A percentile compares a stretch with the other conserved stretches of the same genome.
These are phyloP conservation scores for Fomitopsis palustris DNA, from an alignment of 1,284 basidiomycete species.

Conservation along the genomic window DNA sequence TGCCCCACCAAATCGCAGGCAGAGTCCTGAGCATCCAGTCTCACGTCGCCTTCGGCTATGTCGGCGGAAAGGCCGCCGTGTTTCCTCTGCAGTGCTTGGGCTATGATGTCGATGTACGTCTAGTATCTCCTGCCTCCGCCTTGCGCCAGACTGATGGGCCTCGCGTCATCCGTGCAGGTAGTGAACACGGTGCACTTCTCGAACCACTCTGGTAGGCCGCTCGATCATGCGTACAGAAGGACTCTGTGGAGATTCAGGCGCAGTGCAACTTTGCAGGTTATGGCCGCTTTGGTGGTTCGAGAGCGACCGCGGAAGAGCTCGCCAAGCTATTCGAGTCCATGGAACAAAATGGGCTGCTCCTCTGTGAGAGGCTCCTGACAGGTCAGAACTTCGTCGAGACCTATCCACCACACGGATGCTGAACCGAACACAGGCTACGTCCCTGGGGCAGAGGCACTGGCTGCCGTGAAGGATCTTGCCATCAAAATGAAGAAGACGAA, in stretches of 20 bases:
- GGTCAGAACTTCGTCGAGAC: conserved; percentile 36
- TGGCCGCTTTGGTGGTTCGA: conserved; percentile 70
- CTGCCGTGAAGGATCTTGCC: conserved; percentile 64
- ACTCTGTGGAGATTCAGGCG: conserved; percentile 1
- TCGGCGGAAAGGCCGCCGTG: conserved; percentile 92
- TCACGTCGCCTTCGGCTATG: conserved; percentile 94
- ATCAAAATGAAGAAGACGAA: conserved; percentile 53
- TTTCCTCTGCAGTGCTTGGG: conserved; percentile 95
- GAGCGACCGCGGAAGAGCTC: conserved; percentile 69
- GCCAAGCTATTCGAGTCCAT: conserved; percentile 63
- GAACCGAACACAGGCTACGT: conserved; percentile 64
- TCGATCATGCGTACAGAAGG: too few relatives aligned
- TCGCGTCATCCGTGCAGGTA: conserved; percentile 49
- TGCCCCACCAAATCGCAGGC: conserved; percentile 3
- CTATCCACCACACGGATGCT: neutral
- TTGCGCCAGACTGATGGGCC: neutral
- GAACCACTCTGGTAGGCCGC: conserved; percentile 82
- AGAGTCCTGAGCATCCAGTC: conserved; percentile 84
- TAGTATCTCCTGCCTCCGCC: neutral
- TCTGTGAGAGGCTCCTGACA: conserved; percentile 67
- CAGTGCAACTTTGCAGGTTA: conserved; percentile 52
- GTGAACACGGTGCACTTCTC: conserved; percentile 95
- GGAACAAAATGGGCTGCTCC: conserved; percentile 64
- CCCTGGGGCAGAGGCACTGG: conserved; percentile 79
- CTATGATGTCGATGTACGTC: conserved; percentile 92